These are phyloP conservation scores for Yamadazyma membranifaciens DNA, from an alignment of 1,139 yeast genomes.

Conservation along the genomic window DNA sequence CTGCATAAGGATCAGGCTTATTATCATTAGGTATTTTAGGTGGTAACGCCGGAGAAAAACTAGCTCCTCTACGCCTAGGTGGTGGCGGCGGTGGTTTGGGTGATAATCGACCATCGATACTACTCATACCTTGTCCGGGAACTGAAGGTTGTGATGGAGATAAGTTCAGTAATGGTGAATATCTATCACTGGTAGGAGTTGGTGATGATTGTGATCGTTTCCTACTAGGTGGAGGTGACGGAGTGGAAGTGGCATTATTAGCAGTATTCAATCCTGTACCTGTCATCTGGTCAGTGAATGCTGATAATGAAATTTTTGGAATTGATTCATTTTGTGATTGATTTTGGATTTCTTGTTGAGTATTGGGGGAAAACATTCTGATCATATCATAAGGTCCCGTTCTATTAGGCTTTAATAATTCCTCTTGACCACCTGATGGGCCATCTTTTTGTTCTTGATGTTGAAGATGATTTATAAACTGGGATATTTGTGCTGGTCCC, in stretches of 20 bases:
- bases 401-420: constrained; percentile 31
- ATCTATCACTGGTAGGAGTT: constrained; percentile 11
- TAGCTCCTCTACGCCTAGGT: constrained; percentile 26
- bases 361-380: constrained; percentile 15
- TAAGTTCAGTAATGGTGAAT: background rate
- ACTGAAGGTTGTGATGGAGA: too few relatives aligned
- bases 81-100: constrained; percentile 36
- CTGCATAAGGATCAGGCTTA: constrained; percentile 2
- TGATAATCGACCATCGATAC: constrained; percentile 8
- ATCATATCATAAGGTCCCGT: constrained; percentile 24
- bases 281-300: constrained; percentile 47
- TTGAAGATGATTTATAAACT: constrained; percentile 13
- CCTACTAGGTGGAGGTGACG: constrained; percentile 42
- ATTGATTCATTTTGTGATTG: constrained; percentile 1
- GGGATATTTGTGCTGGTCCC: constrained; percentile 52
- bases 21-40: constrained; percentile 25
- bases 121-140: background rate
- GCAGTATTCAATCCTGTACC: constrained; percentile 36
- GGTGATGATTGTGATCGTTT: constrained; percentile 48
- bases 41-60: constrained; percentile 20
- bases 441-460: constrained; percentile 3
- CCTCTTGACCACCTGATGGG: constrained; percentile 4
- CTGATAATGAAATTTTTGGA: constrained; percentile 37
- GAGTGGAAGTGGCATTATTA: constrained; percentile 23
- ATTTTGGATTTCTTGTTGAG: constrained; percentile 4